These are phyloP conservation scores for Cercospora sp. DNA, from an alignment of 2,329 filamentous ascomycete genomes.

Conservation along the genomic window DNA sequence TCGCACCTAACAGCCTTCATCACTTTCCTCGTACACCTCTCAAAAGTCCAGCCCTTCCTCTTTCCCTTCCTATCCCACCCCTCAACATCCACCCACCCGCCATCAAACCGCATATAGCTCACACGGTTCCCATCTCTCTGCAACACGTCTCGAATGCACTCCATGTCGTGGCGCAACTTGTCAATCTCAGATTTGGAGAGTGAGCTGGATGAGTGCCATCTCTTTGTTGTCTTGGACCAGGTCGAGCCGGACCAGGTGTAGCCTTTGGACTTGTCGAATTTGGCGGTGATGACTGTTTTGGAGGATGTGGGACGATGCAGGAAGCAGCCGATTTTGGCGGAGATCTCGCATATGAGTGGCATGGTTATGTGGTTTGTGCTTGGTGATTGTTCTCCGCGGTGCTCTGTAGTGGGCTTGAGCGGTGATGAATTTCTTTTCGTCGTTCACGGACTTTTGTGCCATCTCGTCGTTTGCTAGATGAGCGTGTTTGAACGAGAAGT, in stretches of 20 bases:
- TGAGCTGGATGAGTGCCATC: background rate
- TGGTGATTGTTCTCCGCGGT: background rate
- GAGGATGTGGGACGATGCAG: background rate
- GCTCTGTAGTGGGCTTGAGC: no score
- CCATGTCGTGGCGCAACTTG: conserved; percentile 3
- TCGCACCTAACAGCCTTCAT: background rate
- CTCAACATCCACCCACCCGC: conserved; percentile 2
- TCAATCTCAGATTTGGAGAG: background rate
- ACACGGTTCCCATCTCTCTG: background rate
- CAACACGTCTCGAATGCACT: conserved; percentile 5
- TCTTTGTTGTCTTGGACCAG: background rate
- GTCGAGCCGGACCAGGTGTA: background rate
- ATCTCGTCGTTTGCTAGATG: background rate
- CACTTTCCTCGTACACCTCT: background rate
- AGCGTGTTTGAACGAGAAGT: background rate
- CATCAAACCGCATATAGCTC: conserved; percentile 1
- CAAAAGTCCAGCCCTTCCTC: conserved; percentile 1
- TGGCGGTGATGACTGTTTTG: background rate
- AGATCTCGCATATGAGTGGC: background rate
- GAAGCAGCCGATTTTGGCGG: background rate
- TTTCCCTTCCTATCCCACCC: conserved; percentile 1
- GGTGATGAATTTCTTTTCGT: no score
- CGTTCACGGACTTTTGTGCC: background rate
- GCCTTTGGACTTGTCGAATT: background rate
- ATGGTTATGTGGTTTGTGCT: background rate